Evolutionary conservation across 805 yeast species (phyloP).

Genomic region (Starmerella etchellsii): DNA sequence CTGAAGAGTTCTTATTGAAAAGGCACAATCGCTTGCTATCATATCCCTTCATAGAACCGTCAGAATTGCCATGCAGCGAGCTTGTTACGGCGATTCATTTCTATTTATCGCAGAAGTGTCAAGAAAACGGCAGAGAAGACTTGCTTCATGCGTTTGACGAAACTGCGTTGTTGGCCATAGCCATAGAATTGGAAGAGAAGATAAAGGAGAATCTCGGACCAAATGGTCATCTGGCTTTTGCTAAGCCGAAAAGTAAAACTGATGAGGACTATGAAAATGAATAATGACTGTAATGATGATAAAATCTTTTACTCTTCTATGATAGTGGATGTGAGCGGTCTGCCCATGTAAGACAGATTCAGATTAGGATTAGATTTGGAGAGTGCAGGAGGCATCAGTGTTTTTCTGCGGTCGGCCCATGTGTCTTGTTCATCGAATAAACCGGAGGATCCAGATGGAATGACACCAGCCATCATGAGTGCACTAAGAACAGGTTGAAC

Average conservation of each 20-base stretch:
- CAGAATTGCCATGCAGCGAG: constrained; percentile 13
- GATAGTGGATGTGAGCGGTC: constrained; percentile 14
- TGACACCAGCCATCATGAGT: neutral
- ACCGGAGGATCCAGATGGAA: neutral
- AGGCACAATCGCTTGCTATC: constrained; percentile 2
- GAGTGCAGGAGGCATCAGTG: constrained; percentile 17
- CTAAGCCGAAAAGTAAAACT: neutral
- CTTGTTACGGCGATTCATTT: constrained; percentile 13
- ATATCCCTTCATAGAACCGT: constrained; percentile 16
- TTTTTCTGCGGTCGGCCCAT: constrained; percentile 7
- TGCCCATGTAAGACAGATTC: constrained; percentile 9
- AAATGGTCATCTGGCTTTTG: constrained; percentile 15
- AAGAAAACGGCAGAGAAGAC: neutral
- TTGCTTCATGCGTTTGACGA: constrained; percentile 11
- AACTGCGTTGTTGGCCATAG: constrained; percentile 15
- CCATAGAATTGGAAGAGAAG: constrained; percentile 15
- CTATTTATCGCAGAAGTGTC: constrained; percentile 9
- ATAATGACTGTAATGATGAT: neutral
- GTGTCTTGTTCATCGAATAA: constrained; percentile 2
- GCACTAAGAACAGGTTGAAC: constrained; percentile 3
- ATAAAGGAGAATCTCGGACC: constrained; percentile 11
- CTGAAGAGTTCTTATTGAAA: constrained; percentile 15
- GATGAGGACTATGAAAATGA: neutral
- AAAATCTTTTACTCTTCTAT: constrained; percentile 14
- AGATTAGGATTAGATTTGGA: constrained; percentile 10